A percentile compares a stretch with the other conserved stretches of the same genome.
Conservation (phyloP, 371 early-diverging fungal genomes). For the Globomyces sp. region DNA sequence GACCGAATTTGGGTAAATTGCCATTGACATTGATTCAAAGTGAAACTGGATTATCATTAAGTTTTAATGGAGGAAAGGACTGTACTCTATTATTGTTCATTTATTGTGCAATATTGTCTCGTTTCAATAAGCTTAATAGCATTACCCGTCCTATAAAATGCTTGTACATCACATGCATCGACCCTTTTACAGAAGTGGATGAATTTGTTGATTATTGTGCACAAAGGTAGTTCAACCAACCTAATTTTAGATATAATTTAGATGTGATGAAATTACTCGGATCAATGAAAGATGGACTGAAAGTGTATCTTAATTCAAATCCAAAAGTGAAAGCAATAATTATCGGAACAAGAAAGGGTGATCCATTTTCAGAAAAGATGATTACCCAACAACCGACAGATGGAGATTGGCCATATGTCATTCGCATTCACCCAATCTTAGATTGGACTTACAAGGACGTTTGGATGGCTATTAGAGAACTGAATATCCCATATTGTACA, state of each 20-base stretch:
- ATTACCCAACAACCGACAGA: slow-evolving; percentile 76
- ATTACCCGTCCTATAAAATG: slow-evolving; percentile 29
- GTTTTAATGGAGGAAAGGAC: slow-evolving; percentile 98
- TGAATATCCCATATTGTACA: slow-evolving; percentile 82
- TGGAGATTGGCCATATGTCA: slow-evolving; percentile 86
- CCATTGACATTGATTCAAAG: no score
- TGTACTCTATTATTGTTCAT: slow-evolving; percentile 87
- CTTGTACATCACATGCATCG: slow-evolving; percentile 73
- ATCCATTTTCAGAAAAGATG: slow-evolving; percentile 73
- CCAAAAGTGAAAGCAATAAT: slow-evolving; percentile 77
- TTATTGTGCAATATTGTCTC: slow-evolving; percentile 66
- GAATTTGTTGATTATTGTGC: slow-evolving; percentile 73
- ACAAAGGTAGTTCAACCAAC: not conserved
- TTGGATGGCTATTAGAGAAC: slow-evolving; percentile 73
- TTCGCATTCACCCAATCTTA: slow-evolving; percentile 91
- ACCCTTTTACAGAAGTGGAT: slow-evolving; percentile 86
- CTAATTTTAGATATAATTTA: slow-evolving; percentile 56
- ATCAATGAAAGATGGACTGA: slow-evolving; percentile 78
- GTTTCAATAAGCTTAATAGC: slow-evolving; percentile 20
- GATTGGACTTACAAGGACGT: slow-evolving; percentile 86
- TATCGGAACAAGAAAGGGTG: slow-evolving; percentile 88
- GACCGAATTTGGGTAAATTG: no score
- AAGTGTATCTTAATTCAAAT: slow-evolving; percentile 58
- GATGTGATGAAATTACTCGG: slow-evolving; percentile 65
- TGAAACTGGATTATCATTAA: slow-evolving; percentile 53